A percentile compares a stretch with the other conserved stretches of the same genome.
phyloP scores from a whole-genome alignment of 352 stramenopile species.

The Globisporangium barbulae region DNA sequence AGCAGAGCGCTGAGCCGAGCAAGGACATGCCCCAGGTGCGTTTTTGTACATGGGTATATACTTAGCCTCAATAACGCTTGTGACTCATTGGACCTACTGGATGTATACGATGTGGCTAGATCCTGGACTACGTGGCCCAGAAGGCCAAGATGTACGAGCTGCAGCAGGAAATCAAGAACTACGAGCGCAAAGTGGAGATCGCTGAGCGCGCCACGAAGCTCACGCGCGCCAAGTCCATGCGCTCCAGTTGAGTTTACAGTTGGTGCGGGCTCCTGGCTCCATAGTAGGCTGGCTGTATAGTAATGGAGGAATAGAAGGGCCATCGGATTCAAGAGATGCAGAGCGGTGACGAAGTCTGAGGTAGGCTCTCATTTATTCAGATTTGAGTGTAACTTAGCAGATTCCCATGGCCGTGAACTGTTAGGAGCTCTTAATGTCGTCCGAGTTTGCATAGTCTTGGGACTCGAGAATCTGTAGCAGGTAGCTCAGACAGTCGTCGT shows the following conservation, averaged over 20 bases:
- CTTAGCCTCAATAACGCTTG: too few species aligned
- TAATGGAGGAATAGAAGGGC: too few species aligned
- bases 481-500: conserved; percentile 1
- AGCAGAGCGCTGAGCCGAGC: conserved; percentile 64
- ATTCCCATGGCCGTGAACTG: not conserved
- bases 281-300: too few species aligned
- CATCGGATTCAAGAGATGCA: too few species aligned
- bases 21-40: conserved; percentile 82
- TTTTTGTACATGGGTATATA: not conserved
- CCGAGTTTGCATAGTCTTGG: not conserved
- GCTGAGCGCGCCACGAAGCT: conserved; percentile 80
- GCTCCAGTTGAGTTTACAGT: not conserved
- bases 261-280: too few species aligned
- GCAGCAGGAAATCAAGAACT: conserved; percentile 86
- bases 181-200: conserved; percentile 93
- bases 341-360: too few species aligned
- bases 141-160: conserved; percentile 90
- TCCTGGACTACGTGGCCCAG: conserved; percentile 90
- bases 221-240: conserved; percentile 23
- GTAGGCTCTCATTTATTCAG: not conserved
- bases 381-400: not conserved
- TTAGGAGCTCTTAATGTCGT: not conserved
- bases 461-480: conserved; percentile 8
- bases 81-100: not conserved
- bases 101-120: conserved; percentile 20